These are phyloP conservation scores for Coelastrella sp. DNA, from an alignment of 139 green algal genomes.

Conservation along the genomic window DNA sequence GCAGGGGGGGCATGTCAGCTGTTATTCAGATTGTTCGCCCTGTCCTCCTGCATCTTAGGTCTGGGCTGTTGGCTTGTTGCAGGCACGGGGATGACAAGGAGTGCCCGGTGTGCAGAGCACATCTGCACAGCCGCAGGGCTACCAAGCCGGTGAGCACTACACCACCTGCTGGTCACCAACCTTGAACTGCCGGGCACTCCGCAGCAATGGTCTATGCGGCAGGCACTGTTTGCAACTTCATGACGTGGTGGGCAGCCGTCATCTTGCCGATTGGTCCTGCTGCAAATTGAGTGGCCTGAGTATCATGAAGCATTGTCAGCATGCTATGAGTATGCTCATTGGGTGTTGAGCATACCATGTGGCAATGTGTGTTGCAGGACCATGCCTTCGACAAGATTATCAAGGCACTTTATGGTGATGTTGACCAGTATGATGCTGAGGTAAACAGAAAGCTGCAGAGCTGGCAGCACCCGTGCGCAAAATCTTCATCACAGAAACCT, in stretches of 20 bases:
- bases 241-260: background rate
- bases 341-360: no score
- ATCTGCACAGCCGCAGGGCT: slow-evolving; percentile 41
- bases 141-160: slow-evolving; percentile 35
- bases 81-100: slow-evolving; percentile 38
- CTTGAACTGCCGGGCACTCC: no score
- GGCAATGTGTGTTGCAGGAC: slow-evolving; percentile 14
- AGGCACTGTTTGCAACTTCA: no score
- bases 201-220: background rate
- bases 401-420: slow-evolving; percentile 39
- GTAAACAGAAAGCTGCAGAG: background rate
- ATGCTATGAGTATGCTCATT: background rate
- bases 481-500: no score
- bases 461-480: background rate
- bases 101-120: slow-evolving; percentile 50
- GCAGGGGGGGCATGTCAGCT: no score
- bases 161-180: no score
- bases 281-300: background rate
- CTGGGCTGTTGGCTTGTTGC: no score
- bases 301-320: background rate
- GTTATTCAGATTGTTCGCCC: background rate
- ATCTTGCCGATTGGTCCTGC: background rate
- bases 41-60: no score
- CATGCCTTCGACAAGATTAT: slow-evolving; percentile 46
- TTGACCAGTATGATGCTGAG: slow-evolving; percentile 43